Evolutionary conservation across 2,329 filamentous ascomycete genomes (phyloP).

Genomic region (Aspergillus niger): DNA sequence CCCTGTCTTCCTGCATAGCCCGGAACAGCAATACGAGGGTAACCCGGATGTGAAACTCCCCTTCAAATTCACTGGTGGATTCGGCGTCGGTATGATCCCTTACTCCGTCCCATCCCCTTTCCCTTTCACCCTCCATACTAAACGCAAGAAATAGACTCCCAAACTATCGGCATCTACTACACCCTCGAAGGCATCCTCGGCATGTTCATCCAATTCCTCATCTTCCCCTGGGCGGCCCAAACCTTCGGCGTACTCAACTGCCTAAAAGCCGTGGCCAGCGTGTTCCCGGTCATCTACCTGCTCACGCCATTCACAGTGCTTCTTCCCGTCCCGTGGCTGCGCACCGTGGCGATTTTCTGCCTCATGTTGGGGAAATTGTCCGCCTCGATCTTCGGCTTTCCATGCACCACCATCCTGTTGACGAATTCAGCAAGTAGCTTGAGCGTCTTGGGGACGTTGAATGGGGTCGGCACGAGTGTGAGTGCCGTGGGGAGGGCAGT

Average conservation of each 20-base stretch:
- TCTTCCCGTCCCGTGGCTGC: conserved; percentile 48
- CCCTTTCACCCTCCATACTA: background rate
- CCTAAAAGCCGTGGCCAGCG: conserved; percentile 65
- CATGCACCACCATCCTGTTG: conserved; percentile 83
- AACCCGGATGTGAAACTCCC: conserved; percentile 65
- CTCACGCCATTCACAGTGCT: conserved; percentile 80
- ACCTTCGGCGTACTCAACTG: conserved; percentile 74
- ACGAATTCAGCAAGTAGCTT: conserved; percentile 82
- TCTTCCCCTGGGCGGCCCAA: conserved; percentile 76
- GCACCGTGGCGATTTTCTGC: conserved; percentile 62
- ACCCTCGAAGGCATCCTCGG: conserved; percentile 78
- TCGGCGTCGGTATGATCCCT: conserved; percentile 58
- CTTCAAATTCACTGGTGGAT: conserved; percentile 80
- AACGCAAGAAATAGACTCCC: conserved; percentile 54
- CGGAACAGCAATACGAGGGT: conserved; percentile 55
- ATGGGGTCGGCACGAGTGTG: conserved; percentile 84
- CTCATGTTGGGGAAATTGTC: conserved; percentile 75
- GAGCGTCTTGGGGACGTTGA: conserved; percentile 79
- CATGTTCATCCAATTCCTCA: conserved; percentile 79
- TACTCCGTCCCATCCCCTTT: too few species aligned
- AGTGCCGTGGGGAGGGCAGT: conserved; percentile 76
- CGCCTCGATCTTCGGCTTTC: conserved; percentile 80
- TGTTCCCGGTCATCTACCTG: conserved; percentile 75
- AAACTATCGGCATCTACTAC: conserved; percentile 81
- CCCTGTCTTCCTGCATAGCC: conserved; percentile 84